These are phyloP conservation scores for Zygnema circumcarinatum DNA, from an alignment of 139 green algal genomes.

Conservation along the genomic window DNA sequence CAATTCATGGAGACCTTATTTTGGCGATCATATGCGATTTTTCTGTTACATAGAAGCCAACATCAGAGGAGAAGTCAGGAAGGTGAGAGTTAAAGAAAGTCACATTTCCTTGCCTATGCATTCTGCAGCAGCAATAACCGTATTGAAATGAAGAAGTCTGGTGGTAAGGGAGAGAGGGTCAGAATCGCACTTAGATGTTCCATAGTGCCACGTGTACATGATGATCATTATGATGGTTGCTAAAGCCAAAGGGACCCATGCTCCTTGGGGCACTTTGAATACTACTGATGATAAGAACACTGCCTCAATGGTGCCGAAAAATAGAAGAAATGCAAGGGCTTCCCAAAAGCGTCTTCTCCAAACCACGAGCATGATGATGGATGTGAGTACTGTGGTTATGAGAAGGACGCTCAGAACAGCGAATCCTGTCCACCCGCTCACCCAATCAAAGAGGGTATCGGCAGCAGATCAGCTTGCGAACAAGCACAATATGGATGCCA, in stretches of 20 bases:
- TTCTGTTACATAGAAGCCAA: neutral
- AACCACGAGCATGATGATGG: conserved; percentile 29
- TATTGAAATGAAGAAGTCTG: no score
- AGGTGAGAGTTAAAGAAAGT: no score
- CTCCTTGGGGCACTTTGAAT: conserved; percentile 64
- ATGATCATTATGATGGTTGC: conserved; percentile 18
- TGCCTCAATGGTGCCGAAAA: conserved; percentile 62
- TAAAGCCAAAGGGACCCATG: conserved; percentile 44
- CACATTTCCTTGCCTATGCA: no score
- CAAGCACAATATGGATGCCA: conserved; percentile 19
- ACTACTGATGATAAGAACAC: conserved; percentile 59
- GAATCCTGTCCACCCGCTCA: conserved; percentile 19
- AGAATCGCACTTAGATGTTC: neutral
- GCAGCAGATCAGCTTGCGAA: neutral
- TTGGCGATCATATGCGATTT: neutral
- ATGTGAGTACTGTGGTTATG: conserved; percentile 13
- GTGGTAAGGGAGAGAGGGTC: neutral
- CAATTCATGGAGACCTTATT: neutral
- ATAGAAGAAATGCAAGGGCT: conserved; percentile 17
- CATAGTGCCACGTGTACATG: conserved; percentile 37
- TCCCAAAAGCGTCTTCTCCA: neutral
- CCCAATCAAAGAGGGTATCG: neutral
- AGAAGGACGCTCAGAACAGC: conserved; percentile 20
- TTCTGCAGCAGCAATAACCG: no score
- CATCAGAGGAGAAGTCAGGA: no score